These are phyloP conservation scores for Talaromyces sp. DNA, from an alignment of 2,329 filamentous ascomycete genomes.

Conservation along the genomic window DNA sequence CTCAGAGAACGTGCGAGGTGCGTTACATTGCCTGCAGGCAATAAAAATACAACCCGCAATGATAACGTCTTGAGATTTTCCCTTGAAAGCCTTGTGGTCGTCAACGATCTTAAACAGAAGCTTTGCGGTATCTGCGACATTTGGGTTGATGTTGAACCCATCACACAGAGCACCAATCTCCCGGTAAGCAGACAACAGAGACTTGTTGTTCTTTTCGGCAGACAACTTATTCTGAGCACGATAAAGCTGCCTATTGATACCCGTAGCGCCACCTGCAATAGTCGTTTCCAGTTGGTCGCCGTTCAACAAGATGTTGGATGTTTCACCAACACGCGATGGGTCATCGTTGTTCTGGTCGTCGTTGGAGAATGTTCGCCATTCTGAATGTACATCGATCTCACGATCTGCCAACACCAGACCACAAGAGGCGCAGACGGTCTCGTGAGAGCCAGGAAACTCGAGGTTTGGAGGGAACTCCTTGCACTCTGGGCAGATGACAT, in stretches of 20 bases:
- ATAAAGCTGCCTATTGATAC: slow-evolving; percentile 67
- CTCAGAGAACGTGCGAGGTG: slow-evolving; percentile 87
- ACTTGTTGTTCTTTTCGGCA: slow-evolving; percentile 78
- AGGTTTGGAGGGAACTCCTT: slow-evolving; percentile 87
- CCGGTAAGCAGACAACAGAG: slow-evolving; percentile 74
- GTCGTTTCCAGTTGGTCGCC: slow-evolving; percentile 83
- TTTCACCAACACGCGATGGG: slow-evolving; percentile 95
- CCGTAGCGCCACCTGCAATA: slow-evolving; percentile 76
- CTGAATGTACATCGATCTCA: slow-evolving; percentile 90
- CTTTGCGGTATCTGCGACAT: slow-evolving; percentile 84
- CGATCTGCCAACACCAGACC: slow-evolving; percentile 85
- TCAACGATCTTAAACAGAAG: slow-evolving; percentile 93
- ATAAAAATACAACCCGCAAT: slow-evolving; percentile 98
- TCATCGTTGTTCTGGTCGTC: slow-evolving; percentile 96
- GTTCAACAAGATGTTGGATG: slow-evolving; percentile 81
- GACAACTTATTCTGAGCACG: slow-evolving; percentile 78
- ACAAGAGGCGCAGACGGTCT: slow-evolving; percentile 88
- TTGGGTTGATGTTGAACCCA: slow-evolving; percentile 71
- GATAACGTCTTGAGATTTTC: slow-evolving; percentile 88
- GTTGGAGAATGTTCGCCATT: slow-evolving; percentile 98
- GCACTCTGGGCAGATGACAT: slow-evolving; percentile 85
- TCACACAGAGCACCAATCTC: slow-evolving; percentile 87
- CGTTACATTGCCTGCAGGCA: slow-evolving; percentile 82
- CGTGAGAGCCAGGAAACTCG: slow-evolving; percentile 85
- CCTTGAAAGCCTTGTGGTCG: slow-evolving; percentile 89